Conservation (phyloP, 176 grass and related monocot genomes). For the Raddia guianensis region DNA sequence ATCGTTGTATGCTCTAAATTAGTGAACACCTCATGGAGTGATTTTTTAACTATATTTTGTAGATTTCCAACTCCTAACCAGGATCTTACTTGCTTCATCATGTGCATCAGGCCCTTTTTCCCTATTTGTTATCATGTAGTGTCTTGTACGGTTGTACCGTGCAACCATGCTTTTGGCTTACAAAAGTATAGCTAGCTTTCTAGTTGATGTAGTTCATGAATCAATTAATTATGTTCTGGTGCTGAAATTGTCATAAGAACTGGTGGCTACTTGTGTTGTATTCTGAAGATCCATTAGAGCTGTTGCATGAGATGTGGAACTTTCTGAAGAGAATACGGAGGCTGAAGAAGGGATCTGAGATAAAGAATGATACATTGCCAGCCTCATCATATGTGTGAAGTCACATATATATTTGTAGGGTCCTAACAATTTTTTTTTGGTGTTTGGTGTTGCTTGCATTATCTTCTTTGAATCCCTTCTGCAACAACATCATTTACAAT, state of each 20-base stretch:
- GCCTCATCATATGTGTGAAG: not conserved
- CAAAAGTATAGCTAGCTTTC: slow-evolving; percentile 5
- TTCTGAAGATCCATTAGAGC: not conserved
- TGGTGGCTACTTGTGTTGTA: not conserved
- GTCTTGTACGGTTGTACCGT: not conserved
- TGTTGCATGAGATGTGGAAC: not conserved
- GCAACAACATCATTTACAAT: not conserved
- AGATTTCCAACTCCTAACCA: not conserved
- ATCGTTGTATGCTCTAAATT: not conserved
- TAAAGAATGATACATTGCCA: not conserved
- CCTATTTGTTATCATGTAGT: not conserved
- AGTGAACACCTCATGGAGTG: not conserved
- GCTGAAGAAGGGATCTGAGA: not conserved
- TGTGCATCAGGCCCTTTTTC: not conserved
- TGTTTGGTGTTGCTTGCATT: not conserved
- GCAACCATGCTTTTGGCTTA: not conserved
- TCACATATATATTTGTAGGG: not conserved
- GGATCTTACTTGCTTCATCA: not conserved
- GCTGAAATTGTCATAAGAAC: not conserved
- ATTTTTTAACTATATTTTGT: not conserved
- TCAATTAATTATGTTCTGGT: not conserved
- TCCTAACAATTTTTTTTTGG: not conserved
- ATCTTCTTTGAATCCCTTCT: not conserved
- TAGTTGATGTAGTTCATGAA: not conserved
- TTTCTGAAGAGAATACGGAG: not conserved